Evolutionary conservation across 345 rosid species (phyloP).

Genomic region (Citropsis articulata): DNA sequence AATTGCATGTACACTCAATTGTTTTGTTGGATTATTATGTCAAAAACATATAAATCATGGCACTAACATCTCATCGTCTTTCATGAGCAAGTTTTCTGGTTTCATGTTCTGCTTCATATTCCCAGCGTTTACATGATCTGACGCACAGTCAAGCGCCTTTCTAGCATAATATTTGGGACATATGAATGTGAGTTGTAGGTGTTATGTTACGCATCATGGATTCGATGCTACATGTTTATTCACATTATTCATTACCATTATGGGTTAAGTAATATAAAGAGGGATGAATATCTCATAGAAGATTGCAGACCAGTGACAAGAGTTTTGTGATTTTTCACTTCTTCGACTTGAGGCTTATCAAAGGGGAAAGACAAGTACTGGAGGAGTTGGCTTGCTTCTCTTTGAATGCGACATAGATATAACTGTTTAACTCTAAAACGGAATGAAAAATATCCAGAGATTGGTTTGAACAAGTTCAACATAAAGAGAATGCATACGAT

Average conservation of each 20-base stretch:
- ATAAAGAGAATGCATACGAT: neutral
- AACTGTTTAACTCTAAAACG: neutral
- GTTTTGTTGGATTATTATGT: neutral
- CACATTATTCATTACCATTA: too few relatives aligned
- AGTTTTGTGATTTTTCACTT: neutral
- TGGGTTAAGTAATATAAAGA: neutral
- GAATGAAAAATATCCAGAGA: neutral
- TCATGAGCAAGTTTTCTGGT: neutral
- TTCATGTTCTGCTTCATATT: neutral
- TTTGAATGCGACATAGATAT: neutral
- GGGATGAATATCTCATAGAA: neutral
- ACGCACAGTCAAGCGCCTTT: neutral
- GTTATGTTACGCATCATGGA: too few relatives aligned
- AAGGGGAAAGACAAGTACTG: neutral
- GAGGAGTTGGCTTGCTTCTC: neutral
- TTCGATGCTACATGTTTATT: too few relatives aligned
- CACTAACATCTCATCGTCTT: neutral
- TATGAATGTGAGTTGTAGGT: neutral
- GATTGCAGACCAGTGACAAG: neutral
- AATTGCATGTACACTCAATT: neutral
- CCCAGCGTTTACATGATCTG: neutral
- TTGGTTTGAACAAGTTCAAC: neutral
- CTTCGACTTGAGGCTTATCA: neutral
- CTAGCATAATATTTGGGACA: neutral
- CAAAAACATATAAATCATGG: too few relatives aligned